These are phyloP conservation scores for Coemansia sp. DNA, from an alignment of 192 early-diverging fungal genomes.

Conservation along the genomic window DNA sequence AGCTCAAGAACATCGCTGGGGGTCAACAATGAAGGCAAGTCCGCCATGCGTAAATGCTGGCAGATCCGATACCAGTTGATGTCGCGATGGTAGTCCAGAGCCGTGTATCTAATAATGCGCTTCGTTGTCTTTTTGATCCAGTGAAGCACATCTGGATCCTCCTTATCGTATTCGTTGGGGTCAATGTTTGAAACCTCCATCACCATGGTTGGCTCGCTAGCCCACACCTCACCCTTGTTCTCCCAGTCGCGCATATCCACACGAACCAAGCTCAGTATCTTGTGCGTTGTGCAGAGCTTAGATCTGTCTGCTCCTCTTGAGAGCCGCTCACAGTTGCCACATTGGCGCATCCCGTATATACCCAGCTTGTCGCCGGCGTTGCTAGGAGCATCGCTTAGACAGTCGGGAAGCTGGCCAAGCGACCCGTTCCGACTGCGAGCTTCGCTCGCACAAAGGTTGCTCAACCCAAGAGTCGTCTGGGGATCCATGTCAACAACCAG, in stretches of 20 bases:
- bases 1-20: conserved; percentile 38
- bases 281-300: conserved; percentile 37
- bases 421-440: conserved; percentile 47
- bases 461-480: conserved; percentile 40
- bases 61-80: conserved; percentile 52
- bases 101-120: conserved; percentile 31
- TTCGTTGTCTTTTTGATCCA: conserved; percentile 44
- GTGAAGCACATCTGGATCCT: conserved; percentile 43
- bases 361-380: conserved; percentile 4
- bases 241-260: conserved; percentile 57
- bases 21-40: conserved; percentile 24
- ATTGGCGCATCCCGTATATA: conserved; percentile 20
- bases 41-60: conserved; percentile 46
- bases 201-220: conserved; percentile 45
- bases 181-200: conserved; percentile 48
- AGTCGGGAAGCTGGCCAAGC: conserved; percentile 19
- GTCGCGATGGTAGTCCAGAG: conserved; percentile 51
- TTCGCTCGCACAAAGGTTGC: conserved; percentile 23
- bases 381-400: background rate
- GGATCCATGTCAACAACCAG: conserved; percentile 54
- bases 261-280: conserved; percentile 26
- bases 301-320: conserved; percentile 7
- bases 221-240: conserved; percentile 53
- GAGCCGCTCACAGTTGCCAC: conserved; percentile 21
- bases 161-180: conserved; percentile 51